Base-by-base conservation (phyloP, 2,329 filamentous ascomycete genomes). In the Cucurbitaria berberidis region DNA sequence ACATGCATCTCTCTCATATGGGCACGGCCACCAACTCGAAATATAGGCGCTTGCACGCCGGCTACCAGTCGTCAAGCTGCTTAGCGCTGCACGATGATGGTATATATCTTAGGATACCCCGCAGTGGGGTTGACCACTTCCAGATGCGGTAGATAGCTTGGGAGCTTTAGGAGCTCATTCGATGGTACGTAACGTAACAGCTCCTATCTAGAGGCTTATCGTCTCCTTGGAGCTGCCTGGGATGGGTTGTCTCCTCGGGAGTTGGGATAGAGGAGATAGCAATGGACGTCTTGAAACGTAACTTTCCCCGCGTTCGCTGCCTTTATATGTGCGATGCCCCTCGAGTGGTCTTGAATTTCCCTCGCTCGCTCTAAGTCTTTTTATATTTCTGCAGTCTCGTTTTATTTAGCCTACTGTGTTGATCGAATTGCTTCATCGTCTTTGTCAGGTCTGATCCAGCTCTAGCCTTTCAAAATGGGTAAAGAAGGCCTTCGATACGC, bases 401-500 rank as follows among this genome's bases (percentile, higher is more conserved):
- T 16, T 8, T 16, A 15, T 16, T 13, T 16, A 5, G 5, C 13
- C 13, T 34, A 16, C 13, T 34, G 30, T 34, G 30, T 34, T 29
- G 27, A 2, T 30, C 16, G 40, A 29, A 27, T 41, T 18, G 8
- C 15, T 42, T 10, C n/a, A n/a, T 22, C n/a, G 2, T n/a, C 16
- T 34, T 34, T n/a, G 13, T 15, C 30, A 4, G 15, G 13, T 8
- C 5, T n/a, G 8, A n/a, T 15, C 15, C 24, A 24, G 7, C 10
- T 2, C 4, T n/a, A 15, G 11, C 1, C 15, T 24, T 6, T 36
- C 39, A 57, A 34, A 27, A 84, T 84, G 81, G 77, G 78, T 42
- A 76, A 76, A 68, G 68, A 78, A 65, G 84, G 77, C 34, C 87
- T 93, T 61, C 85, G 90, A 51, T 90, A 86, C 30, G 87, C 86